A percentile compares a stretch with the other conserved stretches of the same genome.
Evolutionary conservation across 2,329 filamentous ascomycete species (phyloP).

Genomic region (Sclerotinia glacialis): DNA sequence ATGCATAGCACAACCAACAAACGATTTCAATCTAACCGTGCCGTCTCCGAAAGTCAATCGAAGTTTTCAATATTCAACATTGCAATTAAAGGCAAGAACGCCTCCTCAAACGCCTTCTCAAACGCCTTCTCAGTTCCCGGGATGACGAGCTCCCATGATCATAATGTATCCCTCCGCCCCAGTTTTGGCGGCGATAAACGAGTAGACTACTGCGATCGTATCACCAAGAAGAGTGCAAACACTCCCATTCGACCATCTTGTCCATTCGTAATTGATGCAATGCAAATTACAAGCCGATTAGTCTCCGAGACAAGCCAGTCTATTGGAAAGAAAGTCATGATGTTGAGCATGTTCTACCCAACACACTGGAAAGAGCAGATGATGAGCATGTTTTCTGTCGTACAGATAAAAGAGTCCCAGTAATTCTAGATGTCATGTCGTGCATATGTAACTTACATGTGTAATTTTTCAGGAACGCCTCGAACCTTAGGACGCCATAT

Average conservation of each 20-base stretch:
- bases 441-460: constrained; percentile 6
- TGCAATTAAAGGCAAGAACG: background rate
- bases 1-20: background rate
- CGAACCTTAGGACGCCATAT: constrained; percentile 8
- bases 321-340: constrained; percentile 1
- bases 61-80: background rate
- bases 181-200: background rate
- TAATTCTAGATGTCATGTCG: constrained; percentile 12
- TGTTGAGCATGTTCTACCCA: background rate
- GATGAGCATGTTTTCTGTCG: constrained; percentile 5
- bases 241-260: background rate
- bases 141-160: constrained; percentile 17
- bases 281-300: background rate
- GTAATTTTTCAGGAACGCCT: constrained; percentile 11
- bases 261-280: background rate
- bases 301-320: background rate
- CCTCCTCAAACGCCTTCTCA: too few relatives aligned
- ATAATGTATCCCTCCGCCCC: constrained; percentile 3
- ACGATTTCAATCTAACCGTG: background rate
- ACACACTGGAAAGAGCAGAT: background rate
- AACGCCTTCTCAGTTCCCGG: background rate
- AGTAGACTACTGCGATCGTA: background rate
- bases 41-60: background rate
- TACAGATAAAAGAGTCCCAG: background rate
- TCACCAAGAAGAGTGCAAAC: background rate